phyloP scores from a whole-genome alignment of 176 grass and related monocot species.

The Thinopyrum elongatum region DNA sequence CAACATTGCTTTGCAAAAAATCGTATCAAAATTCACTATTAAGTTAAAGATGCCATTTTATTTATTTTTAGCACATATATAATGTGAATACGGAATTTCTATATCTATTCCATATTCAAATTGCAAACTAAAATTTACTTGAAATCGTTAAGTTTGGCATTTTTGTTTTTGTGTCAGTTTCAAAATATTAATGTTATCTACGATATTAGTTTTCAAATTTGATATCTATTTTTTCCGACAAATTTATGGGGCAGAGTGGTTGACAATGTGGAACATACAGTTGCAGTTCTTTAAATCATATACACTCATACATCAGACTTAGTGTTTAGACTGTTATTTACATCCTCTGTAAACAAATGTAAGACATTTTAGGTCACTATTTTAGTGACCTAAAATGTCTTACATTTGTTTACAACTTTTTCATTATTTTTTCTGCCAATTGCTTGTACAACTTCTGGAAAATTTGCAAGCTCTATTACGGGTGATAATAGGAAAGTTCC shows the following conservation, averaged over 20 bases:
- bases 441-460: background rate
- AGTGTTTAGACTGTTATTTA: constrained; percentile 23
- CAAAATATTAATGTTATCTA: background rate
- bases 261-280: background rate
- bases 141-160: background rate
- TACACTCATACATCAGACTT: constrained; percentile 7
- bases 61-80: background rate
- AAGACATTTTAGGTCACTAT: no score
- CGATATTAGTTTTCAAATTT: background rate
- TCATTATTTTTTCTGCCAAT: background rate
- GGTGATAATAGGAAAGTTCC: background rate
- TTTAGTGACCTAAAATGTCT: no score
- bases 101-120: background rate
- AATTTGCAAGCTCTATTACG: background rate
- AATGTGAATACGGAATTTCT: background rate
- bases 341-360: no score
- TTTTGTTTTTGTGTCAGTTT: background rate
- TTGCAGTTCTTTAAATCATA: constrained; percentile 2
- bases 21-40: background rate
- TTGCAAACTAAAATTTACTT: constrained; percentile 3
- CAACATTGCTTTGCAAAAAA: background rate
- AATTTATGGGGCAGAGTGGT: background rate
- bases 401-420: background rate
- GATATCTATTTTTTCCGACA: background rate
- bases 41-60: background rate